Evolutionary conservation across 192 early-diverging fungal genomes (phyloP).

Genomic region (Hyaloraphidium curvatum): DNA sequence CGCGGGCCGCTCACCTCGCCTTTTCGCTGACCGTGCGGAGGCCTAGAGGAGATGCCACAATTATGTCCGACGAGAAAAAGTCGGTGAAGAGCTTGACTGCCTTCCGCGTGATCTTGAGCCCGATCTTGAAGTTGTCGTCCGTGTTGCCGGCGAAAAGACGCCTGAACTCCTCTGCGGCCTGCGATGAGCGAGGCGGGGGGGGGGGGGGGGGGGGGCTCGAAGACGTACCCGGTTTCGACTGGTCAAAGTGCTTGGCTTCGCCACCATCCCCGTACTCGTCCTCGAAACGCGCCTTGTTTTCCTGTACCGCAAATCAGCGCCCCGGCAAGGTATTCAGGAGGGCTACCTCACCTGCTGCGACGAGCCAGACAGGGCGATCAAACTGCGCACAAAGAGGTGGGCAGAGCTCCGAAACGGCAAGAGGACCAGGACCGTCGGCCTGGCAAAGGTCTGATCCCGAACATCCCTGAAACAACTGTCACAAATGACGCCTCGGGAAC

Average conservation of each 20-base stretch:
- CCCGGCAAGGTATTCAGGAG: not conserved
- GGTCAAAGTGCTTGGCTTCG: constrained; percentile 36
- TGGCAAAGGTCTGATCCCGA: constrained; percentile 89
- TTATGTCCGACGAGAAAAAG: constrained; percentile 80
- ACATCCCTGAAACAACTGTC: constrained; percentile 30
- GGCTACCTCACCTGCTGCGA: constrained; percentile 40
- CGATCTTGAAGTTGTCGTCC: constrained; percentile 87
- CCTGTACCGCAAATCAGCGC: constrained; percentile 15
- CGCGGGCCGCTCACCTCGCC: not conserved
- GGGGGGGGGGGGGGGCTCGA: no score
- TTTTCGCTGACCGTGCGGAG: constrained; percentile 63
- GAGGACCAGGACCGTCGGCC: constrained; percentile 78
- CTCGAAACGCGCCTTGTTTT: constrained; percentile 64
- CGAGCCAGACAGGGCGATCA: constrained; percentile 56
- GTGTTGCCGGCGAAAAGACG: constrained; percentile 82
- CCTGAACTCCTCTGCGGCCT: constrained; percentile 63
- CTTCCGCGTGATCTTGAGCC: constrained; percentile 72
- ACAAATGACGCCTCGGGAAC: constrained; percentile 29
- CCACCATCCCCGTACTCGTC: constrained; percentile 51
- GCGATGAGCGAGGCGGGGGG: no score
- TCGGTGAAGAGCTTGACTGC: constrained; percentile 68
- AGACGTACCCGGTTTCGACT: constrained; percentile 35
- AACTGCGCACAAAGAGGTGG: constrained; percentile 50
- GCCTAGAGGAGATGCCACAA: constrained; percentile 82
- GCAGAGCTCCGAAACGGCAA: constrained; percentile 71